Conservation (phyloP, 371 early-diverging fungal genomes). For the Encephalitozoon romaleae region DNA sequence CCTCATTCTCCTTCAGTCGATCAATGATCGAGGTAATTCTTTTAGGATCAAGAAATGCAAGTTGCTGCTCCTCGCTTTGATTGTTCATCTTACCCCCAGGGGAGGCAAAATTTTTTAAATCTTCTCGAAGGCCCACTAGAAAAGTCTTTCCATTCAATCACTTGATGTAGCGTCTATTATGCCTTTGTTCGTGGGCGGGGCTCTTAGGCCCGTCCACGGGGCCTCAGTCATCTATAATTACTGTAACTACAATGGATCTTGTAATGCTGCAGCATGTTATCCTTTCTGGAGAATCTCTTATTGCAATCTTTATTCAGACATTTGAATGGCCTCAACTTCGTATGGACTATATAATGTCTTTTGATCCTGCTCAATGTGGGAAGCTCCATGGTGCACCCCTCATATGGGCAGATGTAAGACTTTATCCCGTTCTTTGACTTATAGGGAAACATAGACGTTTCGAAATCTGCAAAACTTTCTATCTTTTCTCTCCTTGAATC, state of each 20-base stretch:
- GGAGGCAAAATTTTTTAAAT: background rate
- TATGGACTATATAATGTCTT: slow-evolving; percentile 62
- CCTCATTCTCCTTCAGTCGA: slow-evolving; percentile 30
- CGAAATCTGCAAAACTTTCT: slow-evolving; percentile 45
- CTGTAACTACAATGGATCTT: slow-evolving; percentile 55
- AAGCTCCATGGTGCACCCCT: slow-evolving; percentile 56
- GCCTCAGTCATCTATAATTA: background rate
- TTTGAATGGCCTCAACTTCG: slow-evolving; percentile 60
- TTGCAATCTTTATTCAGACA: slow-evolving; percentile 59
- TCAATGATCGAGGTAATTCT: slow-evolving; percentile 19
- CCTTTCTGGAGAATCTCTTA: slow-evolving; percentile 61
- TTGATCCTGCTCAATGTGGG: slow-evolving; percentile 59
- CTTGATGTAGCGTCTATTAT: background rate
- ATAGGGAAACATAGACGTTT: slow-evolving; percentile 48
- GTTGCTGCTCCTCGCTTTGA: slow-evolving; percentile 31
- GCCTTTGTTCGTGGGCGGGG: background rate
- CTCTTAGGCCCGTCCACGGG: background rate
- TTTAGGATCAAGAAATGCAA: slow-evolving; percentile 28
- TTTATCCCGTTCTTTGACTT: slow-evolving; percentile 21
- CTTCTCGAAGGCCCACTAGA: background rate
- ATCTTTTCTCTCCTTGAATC: background rate
- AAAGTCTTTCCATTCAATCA: background rate
- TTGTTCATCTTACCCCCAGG: background rate
- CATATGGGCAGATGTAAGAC: slow-evolving; percentile 52
- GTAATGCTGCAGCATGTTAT: slow-evolving; percentile 63